Evolutionary conservation across 352 stramenopile species (phyloP).

Genomic region (Phytophthora tubulina): DNA sequence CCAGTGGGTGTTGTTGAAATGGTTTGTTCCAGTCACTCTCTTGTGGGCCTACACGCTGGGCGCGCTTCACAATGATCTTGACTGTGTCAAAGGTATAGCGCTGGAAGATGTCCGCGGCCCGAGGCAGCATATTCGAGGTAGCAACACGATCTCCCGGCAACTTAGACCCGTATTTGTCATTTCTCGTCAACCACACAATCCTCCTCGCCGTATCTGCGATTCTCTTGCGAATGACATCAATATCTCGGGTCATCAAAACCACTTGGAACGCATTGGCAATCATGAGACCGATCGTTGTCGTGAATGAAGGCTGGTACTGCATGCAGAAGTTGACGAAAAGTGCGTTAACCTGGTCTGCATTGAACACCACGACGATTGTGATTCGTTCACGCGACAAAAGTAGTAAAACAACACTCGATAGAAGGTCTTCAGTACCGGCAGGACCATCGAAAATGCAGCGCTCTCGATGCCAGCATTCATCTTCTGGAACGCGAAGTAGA

Average conservation of each 20-base stretch:
- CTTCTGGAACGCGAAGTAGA: slow-evolving; percentile 30
- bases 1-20: not conserved
- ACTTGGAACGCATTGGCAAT: slow-evolving; percentile 14
- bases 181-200: slow-evolving; percentile 9
- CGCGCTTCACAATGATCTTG: not conserved
- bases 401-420: slow-evolving; percentile 27
- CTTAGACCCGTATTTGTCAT: not conserved
- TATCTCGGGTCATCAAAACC: slow-evolving; percentile 7
- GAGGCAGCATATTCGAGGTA: slow-evolving; percentile 16
- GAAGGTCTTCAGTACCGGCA: slow-evolving; percentile 9
- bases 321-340: slow-evolving; percentile 44
- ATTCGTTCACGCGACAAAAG: slow-evolving; percentile 28
- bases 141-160: not conserved
- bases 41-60: not conserved
- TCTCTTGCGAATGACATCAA: slow-evolving; percentile 18
- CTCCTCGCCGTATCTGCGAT: slow-evolving; percentile 6
- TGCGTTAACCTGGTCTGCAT: slow-evolving; percentile 40
- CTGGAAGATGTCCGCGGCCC: slow-evolving; percentile 15
- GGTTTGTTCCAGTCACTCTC: not conserved
- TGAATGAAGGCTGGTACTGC: slow-evolving; percentile 36
- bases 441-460: slow-evolving; percentile 7
- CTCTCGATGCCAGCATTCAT: slow-evolving; percentile 7
- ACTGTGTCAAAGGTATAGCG: not conserved
- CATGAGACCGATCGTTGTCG: slow-evolving; percentile 6
- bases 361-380: slow-evolving; percentile 43